These are phyloP conservation scores for Hypoxylon sp. DNA, from an alignment of 2,329 filamentous ascomycete species.

Conservation along the genomic window DNA sequence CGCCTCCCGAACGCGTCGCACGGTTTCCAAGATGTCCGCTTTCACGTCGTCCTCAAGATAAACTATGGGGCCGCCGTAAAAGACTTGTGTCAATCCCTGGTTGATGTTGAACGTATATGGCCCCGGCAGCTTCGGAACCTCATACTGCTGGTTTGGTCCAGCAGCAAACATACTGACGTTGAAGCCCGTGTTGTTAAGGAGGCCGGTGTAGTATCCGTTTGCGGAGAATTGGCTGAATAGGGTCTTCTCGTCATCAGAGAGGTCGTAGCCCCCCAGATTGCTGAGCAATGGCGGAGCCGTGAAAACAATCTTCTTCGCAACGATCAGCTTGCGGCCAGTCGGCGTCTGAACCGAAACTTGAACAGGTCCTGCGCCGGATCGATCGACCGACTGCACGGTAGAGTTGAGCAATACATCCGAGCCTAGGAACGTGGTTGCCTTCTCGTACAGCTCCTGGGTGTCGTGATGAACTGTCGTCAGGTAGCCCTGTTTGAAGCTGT, in stretches of 20 bases:
- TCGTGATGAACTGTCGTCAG: slow-evolving; percentile 23
- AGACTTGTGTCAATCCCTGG: slow-evolving; percentile 1
- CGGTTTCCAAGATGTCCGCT: slow-evolving; percentile 7
- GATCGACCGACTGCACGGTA: slow-evolving; percentile 14
- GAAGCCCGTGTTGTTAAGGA: slow-evolving; percentile 56
- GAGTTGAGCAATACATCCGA: slow-evolving; percentile 26
- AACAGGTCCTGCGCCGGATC: slow-evolving; percentile 3
- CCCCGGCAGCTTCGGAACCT: slow-evolving; percentile 14
- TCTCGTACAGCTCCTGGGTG: slow-evolving; percentile 28
- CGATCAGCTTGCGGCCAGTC: slow-evolving; percentile 53
- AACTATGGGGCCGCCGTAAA: slow-evolving; percentile 5
- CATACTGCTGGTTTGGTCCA: not conserved
- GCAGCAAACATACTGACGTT: slow-evolving; percentile 5
- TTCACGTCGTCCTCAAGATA: slow-evolving; percentile 11
- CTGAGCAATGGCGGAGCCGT: slow-evolving; percentile 59
- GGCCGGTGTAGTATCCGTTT: slow-evolving; percentile 57
- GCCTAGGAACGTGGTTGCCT: slow-evolving; percentile 24
- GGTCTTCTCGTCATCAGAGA: slow-evolving; percentile 53
- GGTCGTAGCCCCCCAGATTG: slow-evolving; percentile 56
- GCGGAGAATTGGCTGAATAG: slow-evolving; percentile 59
- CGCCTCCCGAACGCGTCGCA: slow-evolving; percentile 1
- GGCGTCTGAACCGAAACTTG: slow-evolving; percentile 53
- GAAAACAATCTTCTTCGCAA: slow-evolving; percentile 59
- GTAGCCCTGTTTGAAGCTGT: not conserved
- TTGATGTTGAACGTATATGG: not conserved